Evolutionary conservation across 257 asterid genomes (phyloP).

Genomic region (Galeopsis tetrahit): DNA sequence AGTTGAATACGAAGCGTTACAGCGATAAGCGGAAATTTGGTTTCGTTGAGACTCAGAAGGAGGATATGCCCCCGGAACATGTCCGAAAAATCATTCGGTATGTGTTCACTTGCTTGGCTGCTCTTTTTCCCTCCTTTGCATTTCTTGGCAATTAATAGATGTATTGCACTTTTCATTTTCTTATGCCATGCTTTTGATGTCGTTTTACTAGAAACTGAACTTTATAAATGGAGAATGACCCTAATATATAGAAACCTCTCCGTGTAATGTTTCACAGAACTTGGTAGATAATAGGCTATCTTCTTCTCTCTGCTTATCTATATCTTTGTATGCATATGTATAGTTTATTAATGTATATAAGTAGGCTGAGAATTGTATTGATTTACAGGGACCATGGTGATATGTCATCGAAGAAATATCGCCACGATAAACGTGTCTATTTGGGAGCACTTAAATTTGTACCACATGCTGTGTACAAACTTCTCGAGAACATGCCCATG

Average conservation of each 20-base stretch:
- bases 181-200: neutral
- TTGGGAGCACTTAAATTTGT: slow-evolving; percentile 95
- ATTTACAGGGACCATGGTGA: slow-evolving; percentile 92
- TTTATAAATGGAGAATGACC: neutral
- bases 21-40: slow-evolving; percentile 96
- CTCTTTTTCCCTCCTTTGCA: neutral
- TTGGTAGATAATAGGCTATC: neutral
- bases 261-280: neutral
- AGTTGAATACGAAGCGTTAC: slow-evolving; percentile 84
- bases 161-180: neutral
- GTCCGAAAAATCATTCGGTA: slow-evolving; percentile 91
- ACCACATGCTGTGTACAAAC: slow-evolving; percentile 97
- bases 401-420: slow-evolving; percentile 92
- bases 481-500: slow-evolving; percentile 99
- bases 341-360: neutral
- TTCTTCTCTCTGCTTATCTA: neutral
- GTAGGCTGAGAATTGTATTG: neutral
- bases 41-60: slow-evolving; percentile 98
- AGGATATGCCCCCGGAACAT: slow-evolving; percentile 99
- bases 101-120: slow-evolving; percentile 11
- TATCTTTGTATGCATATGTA: neutral
- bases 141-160: neutral
- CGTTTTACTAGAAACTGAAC: neutral
- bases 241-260: neutral
- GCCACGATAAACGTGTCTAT: slow-evolving; percentile 97